These are phyloP conservation scores for Boletus edulis DNA, from an alignment of 768 basidiomycete genomes.

Conservation along the genomic window DNA sequence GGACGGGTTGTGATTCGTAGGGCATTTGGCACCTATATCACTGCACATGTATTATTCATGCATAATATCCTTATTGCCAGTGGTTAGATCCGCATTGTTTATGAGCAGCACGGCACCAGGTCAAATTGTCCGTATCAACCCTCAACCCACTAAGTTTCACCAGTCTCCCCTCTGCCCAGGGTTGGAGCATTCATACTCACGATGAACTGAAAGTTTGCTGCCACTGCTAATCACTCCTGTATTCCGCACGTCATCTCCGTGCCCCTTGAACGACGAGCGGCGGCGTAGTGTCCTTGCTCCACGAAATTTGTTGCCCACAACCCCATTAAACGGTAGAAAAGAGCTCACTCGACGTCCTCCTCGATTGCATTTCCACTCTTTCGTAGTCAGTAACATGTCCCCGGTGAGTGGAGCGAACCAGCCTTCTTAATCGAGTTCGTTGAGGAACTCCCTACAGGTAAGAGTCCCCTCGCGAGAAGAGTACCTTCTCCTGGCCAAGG, in stretches of 20 bases:
- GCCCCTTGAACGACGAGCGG: constrained; percentile 11
- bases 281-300: constrained; percentile 11
- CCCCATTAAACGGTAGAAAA: constrained; percentile 31
- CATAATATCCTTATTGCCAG: neutral
- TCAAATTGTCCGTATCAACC: constrained; percentile 19
- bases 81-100: neutral
- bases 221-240: constrained; percentile 2
- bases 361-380: constrained; percentile 7
- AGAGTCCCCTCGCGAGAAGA: constrained; percentile 38
- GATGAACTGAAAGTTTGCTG: constrained; percentile 2
- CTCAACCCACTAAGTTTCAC: constrained; percentile 24
- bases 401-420: constrained; percentile 23
- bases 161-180: constrained; percentile 32
- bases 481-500: constrained; percentile 65
- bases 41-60: neutral
- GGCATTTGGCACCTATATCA: neutral
- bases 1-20: neutral
- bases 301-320: constrained; percentile 29
- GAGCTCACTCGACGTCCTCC: constrained; percentile 6
- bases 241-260: constrained; percentile 10
- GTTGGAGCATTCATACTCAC: constrained; percentile 8
- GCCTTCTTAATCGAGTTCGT: neutral
- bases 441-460: constrained; percentile 18
- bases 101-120: constrained; percentile 16
- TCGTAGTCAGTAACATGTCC: constrained; percentile 21